These are phyloP conservation scores for Kickxella alabastrina DNA, from an alignment of 192 early-diverging fungal species.

Conservation along the genomic window DNA sequence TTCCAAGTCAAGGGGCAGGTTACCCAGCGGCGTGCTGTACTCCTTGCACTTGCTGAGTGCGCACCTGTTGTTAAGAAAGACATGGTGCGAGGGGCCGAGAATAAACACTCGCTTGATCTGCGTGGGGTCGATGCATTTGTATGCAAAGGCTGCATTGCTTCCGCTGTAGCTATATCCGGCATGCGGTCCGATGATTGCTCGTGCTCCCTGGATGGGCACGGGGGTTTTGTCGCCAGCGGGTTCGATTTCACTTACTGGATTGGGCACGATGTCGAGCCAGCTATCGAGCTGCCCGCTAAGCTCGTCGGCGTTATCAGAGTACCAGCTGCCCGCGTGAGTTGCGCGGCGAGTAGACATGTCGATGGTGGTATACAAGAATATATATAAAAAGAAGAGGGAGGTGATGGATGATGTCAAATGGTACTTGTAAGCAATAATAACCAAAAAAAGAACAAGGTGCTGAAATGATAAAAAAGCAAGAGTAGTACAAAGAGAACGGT, in stretches of 20 bases:
- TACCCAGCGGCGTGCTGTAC: constrained; percentile 87
- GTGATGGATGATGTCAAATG: neutral
- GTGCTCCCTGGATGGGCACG: constrained; percentile 17
- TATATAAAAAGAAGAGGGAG: neutral
- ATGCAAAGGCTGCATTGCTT: constrained; percentile 86
- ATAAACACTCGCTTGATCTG: constrained; percentile 77
- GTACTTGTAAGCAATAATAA: too few relatives aligned
- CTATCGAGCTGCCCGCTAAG: constrained; percentile 23
- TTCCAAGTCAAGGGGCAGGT: constrained; percentile 63
- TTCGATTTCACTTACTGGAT: constrained; percentile 13
- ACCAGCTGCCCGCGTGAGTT: constrained; percentile 72
- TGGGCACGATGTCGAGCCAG: constrained; percentile 37
- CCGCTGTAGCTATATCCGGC: constrained; percentile 91
- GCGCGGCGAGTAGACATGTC: constrained; percentile 41
- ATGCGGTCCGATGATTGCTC: constrained; percentile 58
- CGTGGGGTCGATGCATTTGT: constrained; percentile 62
- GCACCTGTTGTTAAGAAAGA: constrained; percentile 72
- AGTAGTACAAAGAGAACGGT: too few relatives aligned
- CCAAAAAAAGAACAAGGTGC: too few relatives aligned
- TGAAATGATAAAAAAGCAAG: too few relatives aligned
- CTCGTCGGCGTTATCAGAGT: constrained; percentile 49
- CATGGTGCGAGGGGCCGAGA: constrained; percentile 91
- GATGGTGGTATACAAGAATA: neutral
- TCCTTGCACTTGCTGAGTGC: constrained; percentile 67
- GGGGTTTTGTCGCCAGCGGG: constrained; percentile 9